phyloP scores from a whole-genome alignment of 306 rosid species.

The Dalbergia oliveri region DNA sequence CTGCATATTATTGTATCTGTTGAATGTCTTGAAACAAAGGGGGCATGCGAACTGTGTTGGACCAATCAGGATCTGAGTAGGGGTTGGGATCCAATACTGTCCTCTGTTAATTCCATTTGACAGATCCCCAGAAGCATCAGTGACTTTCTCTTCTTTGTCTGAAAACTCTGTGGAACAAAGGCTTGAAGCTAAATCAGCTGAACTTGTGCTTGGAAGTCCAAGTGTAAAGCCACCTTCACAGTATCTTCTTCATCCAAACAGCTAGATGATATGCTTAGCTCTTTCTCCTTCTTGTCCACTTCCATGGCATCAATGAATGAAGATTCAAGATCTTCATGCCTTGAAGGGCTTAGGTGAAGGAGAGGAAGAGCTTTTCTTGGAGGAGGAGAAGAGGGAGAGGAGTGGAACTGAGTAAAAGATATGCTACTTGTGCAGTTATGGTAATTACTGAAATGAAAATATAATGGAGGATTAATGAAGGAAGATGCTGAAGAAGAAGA shows the following conservation, averaged over 20 bases:
- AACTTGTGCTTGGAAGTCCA: conserved; percentile 68
- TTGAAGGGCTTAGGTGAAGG: conserved; percentile 52
- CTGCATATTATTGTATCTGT: conserved; percentile 8
- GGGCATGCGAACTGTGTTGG: conserved; percentile 16
- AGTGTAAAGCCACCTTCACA: conserved; percentile 69
- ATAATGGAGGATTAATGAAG: conserved; percentile 16
- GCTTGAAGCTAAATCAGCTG: conserved; percentile 55
- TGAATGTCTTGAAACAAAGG: background rate
- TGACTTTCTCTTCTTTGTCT: conserved; percentile 44
- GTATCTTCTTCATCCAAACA: conserved; percentile 39
- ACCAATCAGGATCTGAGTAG: background rate
- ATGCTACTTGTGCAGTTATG: background rate
- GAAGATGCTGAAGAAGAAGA: conserved; percentile 41
- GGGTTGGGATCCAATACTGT: background rate
- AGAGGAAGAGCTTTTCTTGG: conserved; percentile 66
- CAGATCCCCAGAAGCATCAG: conserved; percentile 39
- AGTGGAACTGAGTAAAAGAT: background rate
- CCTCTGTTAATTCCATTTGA: conserved; percentile 29
- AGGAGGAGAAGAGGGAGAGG: background rate
- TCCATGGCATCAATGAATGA: conserved; percentile 26
- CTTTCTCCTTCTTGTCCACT: conserved; percentile 31
- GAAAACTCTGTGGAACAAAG: conserved; percentile 21
- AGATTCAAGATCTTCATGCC: conserved; percentile 42
- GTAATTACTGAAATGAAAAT: conserved; percentile 32
- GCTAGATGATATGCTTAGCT: conserved; percentile 18